A percentile compares a stretch with the other conserved stretches of the same genome.
These are phyloP conservation scores for Thraustochytrium aureum DNA, from an alignment of 352 stramenopile genomes.

Conservation along the genomic window DNA sequence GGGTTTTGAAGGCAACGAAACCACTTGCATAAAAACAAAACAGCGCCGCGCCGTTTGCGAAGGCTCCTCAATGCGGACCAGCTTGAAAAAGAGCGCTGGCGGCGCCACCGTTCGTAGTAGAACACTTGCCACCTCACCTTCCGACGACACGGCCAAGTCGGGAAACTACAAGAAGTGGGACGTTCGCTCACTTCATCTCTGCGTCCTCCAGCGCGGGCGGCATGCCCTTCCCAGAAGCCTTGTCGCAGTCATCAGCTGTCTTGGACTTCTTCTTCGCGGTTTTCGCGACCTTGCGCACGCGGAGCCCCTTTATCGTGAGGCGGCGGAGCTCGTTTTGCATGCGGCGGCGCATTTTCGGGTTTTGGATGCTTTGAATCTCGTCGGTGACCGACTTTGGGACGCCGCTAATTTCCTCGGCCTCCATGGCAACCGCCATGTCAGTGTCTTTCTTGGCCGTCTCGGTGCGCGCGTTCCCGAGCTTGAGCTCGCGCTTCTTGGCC, in stretches of 20 bases:
- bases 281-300: not conserved
- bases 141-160: not conserved
- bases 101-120: no score
- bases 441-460: not conserved
- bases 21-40: no score
- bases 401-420: not conserved
- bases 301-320: slow-evolving; percentile 24
- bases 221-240: not conserved
- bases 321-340: slow-evolving; percentile 51
- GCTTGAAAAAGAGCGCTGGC: no score
- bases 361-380: slow-evolving; percentile 17
- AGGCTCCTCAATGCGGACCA: no score
- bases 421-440: not conserved
- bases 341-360: slow-evolving; percentile 34
- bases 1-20: no score
- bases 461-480: not conserved
- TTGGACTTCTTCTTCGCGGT: not conserved
- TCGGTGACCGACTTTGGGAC: not conserved
- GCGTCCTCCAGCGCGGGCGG: not conserved
- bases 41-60: no score
- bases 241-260: not conserved
- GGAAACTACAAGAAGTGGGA: not conserved
- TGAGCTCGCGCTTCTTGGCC: slow-evolving; percentile 13
- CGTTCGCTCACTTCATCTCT: not conserved
- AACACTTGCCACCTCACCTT: no score